These are phyloP conservation scores for Micromonas commoda DNA, from an alignment of 139 green algal species.

Conservation along the genomic window DNA sequence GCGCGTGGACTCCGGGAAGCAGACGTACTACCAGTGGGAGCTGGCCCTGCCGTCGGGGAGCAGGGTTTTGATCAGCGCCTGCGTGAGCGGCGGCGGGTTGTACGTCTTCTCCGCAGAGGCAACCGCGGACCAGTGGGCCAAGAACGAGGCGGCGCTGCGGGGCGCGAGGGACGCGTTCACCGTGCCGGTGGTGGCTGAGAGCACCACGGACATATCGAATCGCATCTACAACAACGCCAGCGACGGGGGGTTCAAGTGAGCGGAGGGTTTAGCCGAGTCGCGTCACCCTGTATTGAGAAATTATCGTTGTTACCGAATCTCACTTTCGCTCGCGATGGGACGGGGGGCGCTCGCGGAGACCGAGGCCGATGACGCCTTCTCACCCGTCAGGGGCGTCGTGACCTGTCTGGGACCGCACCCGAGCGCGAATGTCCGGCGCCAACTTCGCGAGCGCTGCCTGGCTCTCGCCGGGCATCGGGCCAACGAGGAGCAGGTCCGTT, in stretches of 20 bases:
- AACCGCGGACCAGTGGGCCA: neutral
- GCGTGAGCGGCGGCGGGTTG: constrained; percentile 11
- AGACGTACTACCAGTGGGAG: constrained; percentile 26
- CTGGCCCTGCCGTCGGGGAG: neutral
- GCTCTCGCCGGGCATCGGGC: neutral
- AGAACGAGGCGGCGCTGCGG: neutral
- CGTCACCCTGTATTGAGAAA: too few relatives aligned
- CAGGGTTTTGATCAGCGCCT: neutral
- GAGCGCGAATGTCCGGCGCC: too few relatives aligned
- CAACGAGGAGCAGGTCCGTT: neutral
- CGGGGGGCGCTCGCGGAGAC: too few relatives aligned
- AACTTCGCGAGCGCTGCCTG: too few relatives aligned
- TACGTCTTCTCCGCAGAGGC: constrained; percentile 1
- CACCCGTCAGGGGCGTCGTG: too few relatives aligned
- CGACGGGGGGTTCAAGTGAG: neutral
- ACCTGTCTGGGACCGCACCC: too few relatives aligned
- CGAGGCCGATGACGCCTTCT: too few relatives aligned
- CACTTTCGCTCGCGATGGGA: too few relatives aligned
- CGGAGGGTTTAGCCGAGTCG: too few relatives aligned
- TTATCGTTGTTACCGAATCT: too few relatives aligned
- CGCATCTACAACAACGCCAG: constrained; percentile 9
- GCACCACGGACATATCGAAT: neutral
- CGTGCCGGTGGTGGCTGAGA: neutral
- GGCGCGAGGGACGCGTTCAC: neutral
- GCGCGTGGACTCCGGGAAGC: neutral